These are phyloP conservation scores for Paecilomyces dactylethromorphus DNA, from an alignment of 2,329 filamentous ascomycete species.

Conservation along the genomic window DNA sequence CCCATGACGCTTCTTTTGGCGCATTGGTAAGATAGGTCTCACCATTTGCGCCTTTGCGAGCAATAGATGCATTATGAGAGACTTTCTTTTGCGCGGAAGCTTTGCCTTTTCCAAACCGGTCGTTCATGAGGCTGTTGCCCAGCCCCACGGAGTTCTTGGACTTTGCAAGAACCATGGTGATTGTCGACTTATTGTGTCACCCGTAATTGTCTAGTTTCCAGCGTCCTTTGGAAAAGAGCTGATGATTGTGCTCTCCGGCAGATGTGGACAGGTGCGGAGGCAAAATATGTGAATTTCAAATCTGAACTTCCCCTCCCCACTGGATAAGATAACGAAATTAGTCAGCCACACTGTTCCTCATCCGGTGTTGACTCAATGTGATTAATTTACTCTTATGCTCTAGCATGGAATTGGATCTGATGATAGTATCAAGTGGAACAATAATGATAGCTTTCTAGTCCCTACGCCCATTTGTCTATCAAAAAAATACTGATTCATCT, in stretches of 20 bases:
- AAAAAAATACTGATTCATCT: not conserved
- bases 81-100: conserved; percentile 72
- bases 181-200: not conserved
- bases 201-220: not conserved
- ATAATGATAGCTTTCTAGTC: not conserved
- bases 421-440: not conserved
- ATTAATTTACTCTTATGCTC: too few species aligned
- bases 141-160: conserved; percentile 92
- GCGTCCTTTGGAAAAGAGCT: not conserved
- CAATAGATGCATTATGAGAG: conserved; percentile 57
- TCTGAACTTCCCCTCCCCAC: conserved; percentile 12
- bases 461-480: too few species aligned
- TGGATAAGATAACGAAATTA: conserved; percentile 26
- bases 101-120: conserved; percentile 92
- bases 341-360: conserved; percentile 10
- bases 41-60: conserved; percentile 66
- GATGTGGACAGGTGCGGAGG: not conserved
- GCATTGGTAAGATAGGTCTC: conserved; percentile 89
- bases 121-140: conserved; percentile 97
- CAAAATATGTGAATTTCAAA: conserved; percentile 13
- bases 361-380: not conserved
- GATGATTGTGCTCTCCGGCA: not conserved
- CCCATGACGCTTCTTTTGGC: conserved; percentile 86
- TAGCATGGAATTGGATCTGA: too few species aligned
- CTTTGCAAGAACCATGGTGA: conserved; percentile 69